These are phyloP conservation scores for Phytophthora sp. DNA, from an alignment of 352 stramenopile genomes.

Conservation along the genomic window DNA sequence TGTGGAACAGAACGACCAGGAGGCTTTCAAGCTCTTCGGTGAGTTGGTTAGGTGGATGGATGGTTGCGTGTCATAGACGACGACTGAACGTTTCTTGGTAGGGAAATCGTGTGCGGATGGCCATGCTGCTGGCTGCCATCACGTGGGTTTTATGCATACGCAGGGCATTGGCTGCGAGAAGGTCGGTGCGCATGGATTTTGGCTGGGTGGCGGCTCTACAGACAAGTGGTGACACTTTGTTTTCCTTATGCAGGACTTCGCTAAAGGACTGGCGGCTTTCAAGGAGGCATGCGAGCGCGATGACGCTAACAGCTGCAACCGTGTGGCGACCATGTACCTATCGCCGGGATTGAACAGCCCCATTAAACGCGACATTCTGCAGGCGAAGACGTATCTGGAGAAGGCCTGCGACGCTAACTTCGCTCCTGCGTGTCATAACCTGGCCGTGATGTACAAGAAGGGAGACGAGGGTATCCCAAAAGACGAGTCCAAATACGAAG, in stretches of 20 bases:
- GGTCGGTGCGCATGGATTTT: slow-evolving; percentile 37
- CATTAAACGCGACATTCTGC: slow-evolving; percentile 54
- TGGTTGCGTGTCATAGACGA: no score
- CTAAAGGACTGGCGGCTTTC: slow-evolving; percentile 71
- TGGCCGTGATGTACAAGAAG: slow-evolving; percentile 91
- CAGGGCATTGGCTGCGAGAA: slow-evolving; percentile 77
- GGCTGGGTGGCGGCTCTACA: no score
- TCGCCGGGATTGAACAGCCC: slow-evolving; percentile 38
- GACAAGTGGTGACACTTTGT: slow-evolving; percentile 6
- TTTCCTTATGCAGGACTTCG: slow-evolving; percentile 47
- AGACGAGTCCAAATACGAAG: slow-evolving; percentile 68
- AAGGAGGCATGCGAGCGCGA: slow-evolving; percentile 79
- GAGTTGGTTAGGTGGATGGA: slow-evolving; percentile 3
- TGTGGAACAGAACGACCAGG: slow-evolving; percentile 64
- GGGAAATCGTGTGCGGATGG: slow-evolving; percentile 79
- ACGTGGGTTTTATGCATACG: slow-evolving; percentile 84
- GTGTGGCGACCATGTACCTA: slow-evolving; percentile 80
- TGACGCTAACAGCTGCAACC: slow-evolving; percentile 85
- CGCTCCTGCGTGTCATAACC: slow-evolving; percentile 87
- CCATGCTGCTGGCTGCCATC: slow-evolving; percentile 81
- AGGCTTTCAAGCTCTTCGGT: slow-evolving; percentile 81
- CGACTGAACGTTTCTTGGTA: slow-evolving; percentile 32
- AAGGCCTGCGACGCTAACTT: slow-evolving; percentile 86
- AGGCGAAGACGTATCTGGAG: slow-evolving; percentile 75
- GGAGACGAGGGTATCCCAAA: slow-evolving; percentile 74